Evolutionary conservation across 1,284 basidiomycete genomes (phyloP).

Genomic region (Ceratobasidium sp.): DNA sequence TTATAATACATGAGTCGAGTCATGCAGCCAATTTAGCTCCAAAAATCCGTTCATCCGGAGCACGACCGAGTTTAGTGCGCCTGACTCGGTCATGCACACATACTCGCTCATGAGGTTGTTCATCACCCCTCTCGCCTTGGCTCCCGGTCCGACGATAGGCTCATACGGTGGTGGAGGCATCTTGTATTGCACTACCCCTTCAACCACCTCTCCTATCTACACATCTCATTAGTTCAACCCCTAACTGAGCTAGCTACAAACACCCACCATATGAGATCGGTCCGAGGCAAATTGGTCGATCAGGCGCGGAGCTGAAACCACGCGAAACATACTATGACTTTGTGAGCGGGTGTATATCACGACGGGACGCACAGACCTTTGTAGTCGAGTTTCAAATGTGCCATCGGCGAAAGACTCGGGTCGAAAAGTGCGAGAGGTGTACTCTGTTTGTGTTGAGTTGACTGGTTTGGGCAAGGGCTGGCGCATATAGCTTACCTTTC

Average conservation of each 20-base stretch:
- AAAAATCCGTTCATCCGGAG: slow-evolving; percentile 16
- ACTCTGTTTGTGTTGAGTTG: background rate
- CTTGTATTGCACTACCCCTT: slow-evolving; percentile 1
- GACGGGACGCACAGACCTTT: background rate
- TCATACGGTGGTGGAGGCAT: slow-evolving; percentile 29
- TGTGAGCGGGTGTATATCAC: background rate
- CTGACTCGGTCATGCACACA: slow-evolving; percentile 1
- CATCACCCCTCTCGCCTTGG: slow-evolving; percentile 5
- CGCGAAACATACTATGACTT: slow-evolving; percentile 8
- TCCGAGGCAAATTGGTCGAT: slow-evolving; percentile 27
- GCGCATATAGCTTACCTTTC: slow-evolving; percentile 30
- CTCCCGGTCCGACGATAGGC: slow-evolving; percentile 10
- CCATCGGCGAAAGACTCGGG: slow-evolving; percentile 5
- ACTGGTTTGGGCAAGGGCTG: background rate
- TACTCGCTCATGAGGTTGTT: slow-evolving; percentile 28
- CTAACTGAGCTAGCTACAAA: background rate
- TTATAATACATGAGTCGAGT: no score
- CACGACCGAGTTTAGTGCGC: background rate
- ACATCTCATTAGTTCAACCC: background rate
- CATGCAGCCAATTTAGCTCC: slow-evolving; percentile 6
- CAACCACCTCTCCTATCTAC: background rate
- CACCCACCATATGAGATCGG: slow-evolving; percentile 21
- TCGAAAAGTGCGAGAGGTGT: slow-evolving; percentile 2
- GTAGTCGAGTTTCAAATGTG: background rate
- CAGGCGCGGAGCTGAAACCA: slow-evolving; percentile 7